Conservation (phyloP, 805 yeast species). For the Cyberlindnera amylophila region DNA sequence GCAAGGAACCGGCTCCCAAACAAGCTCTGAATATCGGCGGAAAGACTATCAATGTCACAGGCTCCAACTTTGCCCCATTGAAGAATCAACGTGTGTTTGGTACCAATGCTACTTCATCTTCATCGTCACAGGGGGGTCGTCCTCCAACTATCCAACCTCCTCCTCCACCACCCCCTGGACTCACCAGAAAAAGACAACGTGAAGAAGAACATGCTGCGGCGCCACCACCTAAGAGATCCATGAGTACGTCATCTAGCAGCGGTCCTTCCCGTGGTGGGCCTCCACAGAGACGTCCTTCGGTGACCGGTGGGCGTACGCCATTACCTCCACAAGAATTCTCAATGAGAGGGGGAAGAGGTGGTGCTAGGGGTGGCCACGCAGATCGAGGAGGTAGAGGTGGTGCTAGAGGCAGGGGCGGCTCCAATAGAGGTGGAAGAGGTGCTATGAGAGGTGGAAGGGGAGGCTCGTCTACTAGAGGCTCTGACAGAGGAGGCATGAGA, state of each 20-base stretch:
- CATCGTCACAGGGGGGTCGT: background rate
- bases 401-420: background rate
- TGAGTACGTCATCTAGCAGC: too few relatives aligned
- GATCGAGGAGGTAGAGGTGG: slow-evolving; percentile 5
- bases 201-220: background rate
- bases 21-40: background rate
- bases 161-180: slow-evolving; percentile 2
- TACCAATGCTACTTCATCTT: background rate
- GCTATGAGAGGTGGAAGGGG: background rate
- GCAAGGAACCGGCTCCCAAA: slow-evolving; percentile 1
- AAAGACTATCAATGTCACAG: slow-evolving; percentile 8
- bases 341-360: background rate
- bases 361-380: background rate
- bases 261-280: background rate
- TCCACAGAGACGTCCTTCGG: background rate
- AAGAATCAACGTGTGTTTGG: slow-evolving; percentile 13
- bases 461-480: slow-evolving; percentile 1
- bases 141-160: too few relatives aligned
- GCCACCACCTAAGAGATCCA: background rate
- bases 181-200: slow-evolving; percentile 12
- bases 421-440: background rate
- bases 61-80: slow-evolving; percentile 16
- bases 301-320: background rate
- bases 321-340: slow-evolving; percentile 1
- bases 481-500: background rate